Evolutionary conservation across 495 filamentous ascomycete species (phyloP).

Genomic region (Talaromyces wortmannii): DNA sequence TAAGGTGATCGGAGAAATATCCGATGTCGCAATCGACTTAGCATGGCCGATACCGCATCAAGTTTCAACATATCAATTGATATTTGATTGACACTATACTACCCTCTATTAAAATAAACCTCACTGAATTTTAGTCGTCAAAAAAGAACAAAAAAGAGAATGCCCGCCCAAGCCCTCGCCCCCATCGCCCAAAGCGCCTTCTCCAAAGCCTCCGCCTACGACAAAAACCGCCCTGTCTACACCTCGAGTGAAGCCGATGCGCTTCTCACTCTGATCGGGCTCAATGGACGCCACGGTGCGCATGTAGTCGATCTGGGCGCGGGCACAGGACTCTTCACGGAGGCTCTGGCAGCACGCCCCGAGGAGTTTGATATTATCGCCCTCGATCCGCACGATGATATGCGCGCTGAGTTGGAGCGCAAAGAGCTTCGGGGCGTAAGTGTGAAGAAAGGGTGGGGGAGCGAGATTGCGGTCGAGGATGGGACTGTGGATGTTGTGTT

Average conservation of each 20-base stretch:
- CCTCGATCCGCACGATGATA: conserved; percentile 54
- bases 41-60: too few relatives aligned
- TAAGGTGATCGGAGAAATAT: not conserved
- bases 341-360: conserved; percentile 41
- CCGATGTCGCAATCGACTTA: not conserved
- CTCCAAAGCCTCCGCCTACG: conserved; percentile 47
- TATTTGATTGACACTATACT: not conserved
- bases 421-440: conserved; percentile 45
- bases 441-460: conserved; percentile 47
- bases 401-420: conserved; percentile 46
- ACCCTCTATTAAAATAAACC: not conserved
- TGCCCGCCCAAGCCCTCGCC: conserved; percentile 1
- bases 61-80: not conserved
- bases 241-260: conserved; percentile 42
- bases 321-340: conserved; percentile 63
- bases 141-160: not conserved
- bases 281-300: conserved; percentile 24
- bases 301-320: conserved; percentile 54
- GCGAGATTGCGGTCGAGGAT: conserved; percentile 41
- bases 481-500: conserved; percentile 56
- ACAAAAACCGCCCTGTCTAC: conserved; percentile 56
- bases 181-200: conserved; percentile 15
- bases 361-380: conserved; percentile 52
- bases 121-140: not conserved
- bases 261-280: conserved; percentile 40